Conservation (phyloP, 768 basidiomycete genomes). For the Leccinellum rugosiceps region DNA sequence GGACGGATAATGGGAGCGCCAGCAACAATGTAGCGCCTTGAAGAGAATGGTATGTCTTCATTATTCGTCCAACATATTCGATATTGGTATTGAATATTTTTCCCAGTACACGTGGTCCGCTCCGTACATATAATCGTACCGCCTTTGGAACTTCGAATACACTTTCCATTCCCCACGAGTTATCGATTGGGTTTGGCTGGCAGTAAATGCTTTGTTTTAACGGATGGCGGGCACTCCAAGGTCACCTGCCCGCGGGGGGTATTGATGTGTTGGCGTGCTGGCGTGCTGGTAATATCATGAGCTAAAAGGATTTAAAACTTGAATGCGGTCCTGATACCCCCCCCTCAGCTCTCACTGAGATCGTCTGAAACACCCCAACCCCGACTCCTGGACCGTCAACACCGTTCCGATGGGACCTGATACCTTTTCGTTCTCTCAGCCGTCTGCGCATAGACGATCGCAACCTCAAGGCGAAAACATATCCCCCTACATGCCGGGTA, state of each 20-base stretch:
- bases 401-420: too few species aligned
- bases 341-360: neutral
- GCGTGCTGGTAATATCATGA: conserved; percentile 9
- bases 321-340: too few species aligned
- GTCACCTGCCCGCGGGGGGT: neutral
- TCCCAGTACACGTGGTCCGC: neutral
- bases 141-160: neutral
- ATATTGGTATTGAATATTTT: neutral
- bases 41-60: conserved; percentile 1
- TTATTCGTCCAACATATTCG: neutral
- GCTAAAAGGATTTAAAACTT: neutral
- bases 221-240: neutral
- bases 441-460: too few species aligned
- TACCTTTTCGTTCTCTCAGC: too few species aligned
- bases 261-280: neutral
- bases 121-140: neutral
- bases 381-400: too few species aligned
- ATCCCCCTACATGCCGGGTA: too few species aligned
- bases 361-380: too few species aligned
- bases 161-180: conserved; percentile 10
- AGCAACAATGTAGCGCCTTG: neutral
- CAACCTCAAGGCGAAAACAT: too few species aligned
- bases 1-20: neutral
- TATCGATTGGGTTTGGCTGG: neutral
- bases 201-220: conserved; percentile 2